Evolutionary conservation across 441 rosid species (phyloP).

Genomic region (Croton setiger): DNA sequence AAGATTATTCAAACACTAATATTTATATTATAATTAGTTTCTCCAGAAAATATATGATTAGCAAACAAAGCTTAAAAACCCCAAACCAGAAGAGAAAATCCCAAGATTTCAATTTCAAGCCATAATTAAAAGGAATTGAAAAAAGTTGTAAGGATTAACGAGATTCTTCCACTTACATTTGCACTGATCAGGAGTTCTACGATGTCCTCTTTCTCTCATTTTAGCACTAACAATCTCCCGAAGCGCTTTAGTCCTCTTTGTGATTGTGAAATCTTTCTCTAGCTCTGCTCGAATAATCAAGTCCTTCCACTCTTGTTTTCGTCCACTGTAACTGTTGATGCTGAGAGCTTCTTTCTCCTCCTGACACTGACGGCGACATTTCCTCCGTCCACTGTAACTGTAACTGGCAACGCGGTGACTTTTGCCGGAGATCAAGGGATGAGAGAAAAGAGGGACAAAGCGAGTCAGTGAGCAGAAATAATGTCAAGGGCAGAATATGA

Average conservation of each 20-base stretch:
- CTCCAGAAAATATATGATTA: too few species aligned
- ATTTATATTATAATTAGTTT: too few species aligned
- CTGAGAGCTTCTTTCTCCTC: slow-evolving; percentile 14
- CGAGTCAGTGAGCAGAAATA: too few species aligned
- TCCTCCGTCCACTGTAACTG: neutral
- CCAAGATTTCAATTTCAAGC: neutral
- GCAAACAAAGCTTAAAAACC: too few species aligned
- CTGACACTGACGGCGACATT: slow-evolving; percentile 3
- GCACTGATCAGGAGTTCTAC: slow-evolving; percentile 53
- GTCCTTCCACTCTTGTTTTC: slow-evolving; percentile 48
- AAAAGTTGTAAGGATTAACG: slow-evolving; percentile 40
- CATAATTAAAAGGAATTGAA: neutral
- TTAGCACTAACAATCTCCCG: slow-evolving; percentile 49
- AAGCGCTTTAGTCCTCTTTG: slow-evolving; percentile 46
- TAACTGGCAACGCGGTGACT: too few species aligned
- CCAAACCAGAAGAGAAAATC: too few species aligned
- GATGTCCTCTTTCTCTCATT: slow-evolving; percentile 47
- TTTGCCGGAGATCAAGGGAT: too few species aligned
- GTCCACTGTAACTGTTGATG: slow-evolving; percentile 50
- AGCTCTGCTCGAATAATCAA: slow-evolving; percentile 45
- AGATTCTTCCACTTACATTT: slow-evolving; percentile 68
- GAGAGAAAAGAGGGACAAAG: too few species aligned
- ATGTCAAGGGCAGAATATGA: too few species aligned
- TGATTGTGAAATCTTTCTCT: slow-evolving; percentile 43
- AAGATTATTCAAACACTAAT: too few species aligned